Evolutionary conservation across 129 eudicot species (phyloP), one percentile per base, ranked within the genome.

Genomic region (Tagetes patula): DNA sequence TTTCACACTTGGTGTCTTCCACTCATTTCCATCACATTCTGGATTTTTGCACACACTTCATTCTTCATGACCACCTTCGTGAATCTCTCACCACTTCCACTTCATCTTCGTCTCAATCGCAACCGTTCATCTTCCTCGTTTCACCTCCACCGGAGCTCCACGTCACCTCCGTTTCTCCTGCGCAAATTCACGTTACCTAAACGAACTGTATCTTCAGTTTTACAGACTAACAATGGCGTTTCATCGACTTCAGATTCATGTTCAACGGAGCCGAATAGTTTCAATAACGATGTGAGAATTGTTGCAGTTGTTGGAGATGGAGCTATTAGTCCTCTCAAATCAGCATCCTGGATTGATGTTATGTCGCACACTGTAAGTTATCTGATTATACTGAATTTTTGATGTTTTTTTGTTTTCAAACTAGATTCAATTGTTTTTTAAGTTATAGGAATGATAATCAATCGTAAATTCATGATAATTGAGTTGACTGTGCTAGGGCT

Each of bases 311-410:
- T 93, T 2, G 96, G 96, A 70, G 87, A 89, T 75, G 95, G 90
- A 9, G 83, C 87, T 79, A 13, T 84, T 72, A 93, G 98, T 79
- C 96, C 98, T 50, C 92, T 93, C 6, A 86, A 87, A 60, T 88
- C 96, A 68, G 79, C 96, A 27, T 85, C 98, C 20, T 93, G 98
- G 98, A 72, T 74, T 73, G 84, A 93, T 30, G 98, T 93, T 73
- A 86, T 92, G 89, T 81, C 84, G 32, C 98, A 92, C 85, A 89
- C 96, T 42, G 98, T 92, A 75, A 84, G 95, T 67, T 40, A 40
- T 13, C 43, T 52, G 10, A 50, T 31, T 4, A 1, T n/a, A 0
- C 69, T 36, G 14, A 9, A 6, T 6, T 43, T 1, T 10, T 43
- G 48, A 8, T 56, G 32, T 27, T 41, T 65, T 30, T 65, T 30